Percentiles rank a stretch among this genome's conserved stretches.
phyloP scores from a whole-genome alignment of 2,329 filamentous ascomycete species.

The Botrytis galanthina region DNA sequence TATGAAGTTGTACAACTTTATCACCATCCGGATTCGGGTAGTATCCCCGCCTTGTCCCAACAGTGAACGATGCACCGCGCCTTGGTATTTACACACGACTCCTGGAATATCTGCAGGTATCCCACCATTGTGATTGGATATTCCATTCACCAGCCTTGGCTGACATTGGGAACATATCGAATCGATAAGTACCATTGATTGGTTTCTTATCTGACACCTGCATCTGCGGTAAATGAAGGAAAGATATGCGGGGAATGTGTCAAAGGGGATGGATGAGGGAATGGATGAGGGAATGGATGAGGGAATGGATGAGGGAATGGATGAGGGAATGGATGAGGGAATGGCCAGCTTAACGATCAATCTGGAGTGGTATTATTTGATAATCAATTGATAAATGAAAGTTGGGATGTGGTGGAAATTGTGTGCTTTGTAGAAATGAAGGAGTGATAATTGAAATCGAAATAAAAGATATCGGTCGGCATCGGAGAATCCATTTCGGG shows the following conservation, averaged over 20 bases:
- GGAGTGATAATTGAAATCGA: not conserved
- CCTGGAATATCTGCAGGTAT: constrained; percentile 1
- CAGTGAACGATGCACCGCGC: not conserved
- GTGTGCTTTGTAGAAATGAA: not conserved
- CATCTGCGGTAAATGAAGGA: not conserved
- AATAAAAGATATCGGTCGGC: not conserved
- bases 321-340: not conserved
- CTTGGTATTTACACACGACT: not conserved
- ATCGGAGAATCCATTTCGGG: constrained; percentile 3
- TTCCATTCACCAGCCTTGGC: constrained; percentile 9
- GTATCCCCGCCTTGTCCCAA: constrained; percentile 8
- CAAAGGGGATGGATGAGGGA: not conserved
- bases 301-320: not conserved
- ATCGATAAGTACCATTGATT: not conserved
- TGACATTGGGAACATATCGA: not conserved
- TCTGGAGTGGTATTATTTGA: not conserved
- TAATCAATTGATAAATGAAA: not conserved
- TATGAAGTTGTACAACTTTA: not conserved
- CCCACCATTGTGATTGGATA: constrained; percentile 1
- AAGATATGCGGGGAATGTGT: not conserved
- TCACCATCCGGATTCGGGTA: constrained; percentile 1
- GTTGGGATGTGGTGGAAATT: not conserved
- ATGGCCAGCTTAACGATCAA: not conserved
- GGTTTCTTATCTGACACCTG: not conserved
- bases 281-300: too few relatives aligned